phyloP scores from a whole-genome alignment of 192 early-diverging fungal genomes.

The Thamnidium elegans region DNA sequence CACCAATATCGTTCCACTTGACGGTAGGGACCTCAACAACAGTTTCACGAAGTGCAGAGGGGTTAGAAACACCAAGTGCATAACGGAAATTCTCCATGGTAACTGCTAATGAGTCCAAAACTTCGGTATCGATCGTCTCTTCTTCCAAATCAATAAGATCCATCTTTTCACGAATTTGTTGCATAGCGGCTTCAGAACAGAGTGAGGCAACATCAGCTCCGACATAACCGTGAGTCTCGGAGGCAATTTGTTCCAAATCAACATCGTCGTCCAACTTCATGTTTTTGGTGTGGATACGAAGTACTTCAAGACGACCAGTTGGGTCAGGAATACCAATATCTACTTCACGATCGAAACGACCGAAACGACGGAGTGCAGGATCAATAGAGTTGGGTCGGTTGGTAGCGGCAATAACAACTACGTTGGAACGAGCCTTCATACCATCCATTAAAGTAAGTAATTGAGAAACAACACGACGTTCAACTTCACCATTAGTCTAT shows the following conservation, averaged over 20 bases:
- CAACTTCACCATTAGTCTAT: conserved; percentile 88
- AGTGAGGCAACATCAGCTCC: conserved; percentile 96
- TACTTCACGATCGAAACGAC: conserved; percentile 98
- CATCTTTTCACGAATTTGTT: conserved; percentile 99
- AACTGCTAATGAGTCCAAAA: conserved; percentile 92
- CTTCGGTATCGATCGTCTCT: conserved; percentile 96
- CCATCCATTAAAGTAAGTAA: conserved; percentile 95
- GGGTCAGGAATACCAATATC: conserved; percentile 99
- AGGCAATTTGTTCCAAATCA: conserved; percentile 94
- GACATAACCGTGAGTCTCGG: conserved; percentile 97
- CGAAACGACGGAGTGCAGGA: conserved; percentile 96
- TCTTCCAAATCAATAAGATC: conserved; percentile 97
- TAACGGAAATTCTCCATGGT: conserved; percentile 97
- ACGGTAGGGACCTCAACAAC: conserved; percentile 95
- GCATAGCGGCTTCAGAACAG: conserved; percentile 99
- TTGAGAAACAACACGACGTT: conserved; percentile 94
- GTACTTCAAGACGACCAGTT: conserved; percentile 94
- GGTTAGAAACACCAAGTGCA: conserved; percentile 91
- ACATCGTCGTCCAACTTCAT: conserved; percentile 98
- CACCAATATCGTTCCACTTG: conserved; percentile 96
- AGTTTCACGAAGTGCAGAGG: conserved; percentile 96
- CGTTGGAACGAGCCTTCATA: conserved; percentile 86
- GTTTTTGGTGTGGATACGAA: conserved; percentile 99
- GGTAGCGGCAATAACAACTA: conserved; percentile 98
- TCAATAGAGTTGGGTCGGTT: conserved; percentile 99